These are phyloP conservation scores for Fusarium drepaniforme DNA, from an alignment of 2,329 filamentous ascomycete species.

Conservation along the genomic window DNA sequence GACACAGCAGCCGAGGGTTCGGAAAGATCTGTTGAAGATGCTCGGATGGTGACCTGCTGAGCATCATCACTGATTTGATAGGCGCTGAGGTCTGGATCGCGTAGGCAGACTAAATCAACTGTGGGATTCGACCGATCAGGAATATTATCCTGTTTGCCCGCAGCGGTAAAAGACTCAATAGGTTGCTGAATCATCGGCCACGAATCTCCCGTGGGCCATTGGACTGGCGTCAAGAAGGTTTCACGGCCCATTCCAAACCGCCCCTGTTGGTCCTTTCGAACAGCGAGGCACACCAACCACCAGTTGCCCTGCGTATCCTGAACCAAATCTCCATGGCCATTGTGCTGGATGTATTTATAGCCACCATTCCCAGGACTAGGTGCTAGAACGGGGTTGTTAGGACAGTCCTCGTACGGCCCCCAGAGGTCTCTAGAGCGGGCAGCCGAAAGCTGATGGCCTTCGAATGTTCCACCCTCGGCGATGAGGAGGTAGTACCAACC, in stretches of 20 bases:
- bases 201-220: slow-evolving; percentile 1
- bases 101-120: background rate
- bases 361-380: background rate
- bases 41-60: background rate
- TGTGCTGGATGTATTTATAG: background rate
- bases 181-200: background rate
- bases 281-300: slow-evolving; percentile 1
- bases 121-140: background rate
- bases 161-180: background rate
- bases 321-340: slow-evolving; percentile 2
- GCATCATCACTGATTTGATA: background rate
- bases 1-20: background rate
- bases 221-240: slow-evolving; percentile 1
- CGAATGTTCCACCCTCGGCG: slow-evolving; percentile 7
- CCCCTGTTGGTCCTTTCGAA: background rate
- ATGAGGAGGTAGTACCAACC: slow-evolving; percentile 43
- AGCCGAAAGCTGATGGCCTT: background rate
- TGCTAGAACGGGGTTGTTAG: background rate
- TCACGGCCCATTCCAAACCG: slow-evolving; percentile 3
- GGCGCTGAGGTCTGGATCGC: background rate
- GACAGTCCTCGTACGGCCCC: slow-evolving; percentile 1
- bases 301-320: background rate
- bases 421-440: background rate
- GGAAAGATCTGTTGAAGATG: background rate
- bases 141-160: background rate